Base-by-base conservation (phyloP, 495 filamentous ascomycete species). In the Trichoderma orchidacearum region DNA sequence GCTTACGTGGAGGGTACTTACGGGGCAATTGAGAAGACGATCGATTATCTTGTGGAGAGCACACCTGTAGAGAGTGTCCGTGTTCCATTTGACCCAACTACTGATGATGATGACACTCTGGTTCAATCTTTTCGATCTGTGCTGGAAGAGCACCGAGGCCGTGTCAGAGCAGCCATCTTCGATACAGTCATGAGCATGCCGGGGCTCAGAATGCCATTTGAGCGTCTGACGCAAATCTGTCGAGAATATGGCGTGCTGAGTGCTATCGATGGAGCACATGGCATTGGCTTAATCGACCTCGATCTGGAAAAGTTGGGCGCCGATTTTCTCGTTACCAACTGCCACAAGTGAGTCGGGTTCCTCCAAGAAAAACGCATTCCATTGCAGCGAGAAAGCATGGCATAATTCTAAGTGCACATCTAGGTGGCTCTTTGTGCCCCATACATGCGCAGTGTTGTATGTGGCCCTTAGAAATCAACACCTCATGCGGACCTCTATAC, bases 401-500 rank as follows among this genome's bases (percentile, higher is more conserved):
- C n/a, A n/a, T n/a, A 38, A 55, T 56, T 23, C 28, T 36, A 17
- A 23, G 12, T 9, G 21, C 18, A 18, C 23, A 35, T 51, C 27
- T 68, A 95, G 92, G 72, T 95, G 90, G 90, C 79, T 94, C 12
- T 85, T 78, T 61, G 78, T 80, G n/a, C 90, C 89, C 8, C 80
- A 89, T 53, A 78, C 78, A 54, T 86, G 81, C 59, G 87, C 87
- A 1, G 69, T 89, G 3, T 76, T 95, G 58, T 85, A 91, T 66
- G 86, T 90, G 7, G 83, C 86, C 0, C 58, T 72, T 12, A 76
- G 79, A 32, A 85, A 90, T 65, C 89, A 95, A 57, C 70, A 75
- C 57, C 62, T 89, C 32, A 79, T 93, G 50, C 80, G 81, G 27
- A 80, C 82, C 1, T 80, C 84, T 0, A 59, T 91, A 8, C 89